A percentile compares a stretch with the other conserved stretches of the same genome.
phyloP scores from a whole-genome alignment of 1,284 basidiomycete species.

The Papiliotrema fonsecae region DNA sequence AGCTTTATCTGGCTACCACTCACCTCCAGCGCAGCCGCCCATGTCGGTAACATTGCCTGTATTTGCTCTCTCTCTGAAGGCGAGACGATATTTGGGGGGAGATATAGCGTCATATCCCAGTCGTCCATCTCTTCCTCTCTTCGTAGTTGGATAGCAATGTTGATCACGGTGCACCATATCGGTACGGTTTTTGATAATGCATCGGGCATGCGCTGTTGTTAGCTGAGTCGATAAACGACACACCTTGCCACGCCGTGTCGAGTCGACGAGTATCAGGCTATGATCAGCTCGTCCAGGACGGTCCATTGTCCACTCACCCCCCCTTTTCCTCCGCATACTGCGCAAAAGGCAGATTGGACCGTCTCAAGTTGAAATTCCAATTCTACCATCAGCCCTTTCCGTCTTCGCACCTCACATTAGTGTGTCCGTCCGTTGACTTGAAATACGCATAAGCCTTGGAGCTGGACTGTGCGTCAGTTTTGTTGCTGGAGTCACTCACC shows the following conservation, averaged over 20 bases:
- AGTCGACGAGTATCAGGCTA: slow-evolving; percentile 84
- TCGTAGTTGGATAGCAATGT: slow-evolving; percentile 57
- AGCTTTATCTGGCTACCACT: slow-evolving; percentile 5
- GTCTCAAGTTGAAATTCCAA: slow-evolving; percentile 79
- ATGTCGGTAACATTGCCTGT: slow-evolving; percentile 67
- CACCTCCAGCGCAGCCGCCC: slow-evolving; percentile 64
- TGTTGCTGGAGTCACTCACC: slow-evolving; percentile 29
- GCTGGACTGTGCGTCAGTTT: slow-evolving; percentile 18
- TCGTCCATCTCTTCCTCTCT: slow-evolving; percentile 3
- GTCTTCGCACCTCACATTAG: slow-evolving; percentile 48
- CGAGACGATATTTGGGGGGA: slow-evolving; percentile 42
- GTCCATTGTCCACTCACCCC: slow-evolving; percentile 54
- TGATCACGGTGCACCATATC: slow-evolving; percentile 92
- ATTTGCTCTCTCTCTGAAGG: slow-evolving; percentile 44
- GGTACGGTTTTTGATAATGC: slow-evolving; percentile 92
- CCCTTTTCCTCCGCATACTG: slow-evolving; percentile 54
- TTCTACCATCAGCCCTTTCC: slow-evolving; percentile 38
- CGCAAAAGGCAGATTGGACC: slow-evolving; percentile 80
- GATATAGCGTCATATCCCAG: slow-evolving; percentile 41
- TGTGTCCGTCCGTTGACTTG: slow-evolving; percentile 96
- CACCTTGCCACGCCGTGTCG: slow-evolving; percentile 81
- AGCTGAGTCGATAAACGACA: neutral
- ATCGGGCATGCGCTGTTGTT: slow-evolving; percentile 70
- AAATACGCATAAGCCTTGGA: slow-evolving; percentile 65
- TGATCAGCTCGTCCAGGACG: neutral